Evolutionary conservation across 2,329 filamentous ascomycete species (phyloP).

Genomic region (Emmonsiellopsis sp.): DNA sequence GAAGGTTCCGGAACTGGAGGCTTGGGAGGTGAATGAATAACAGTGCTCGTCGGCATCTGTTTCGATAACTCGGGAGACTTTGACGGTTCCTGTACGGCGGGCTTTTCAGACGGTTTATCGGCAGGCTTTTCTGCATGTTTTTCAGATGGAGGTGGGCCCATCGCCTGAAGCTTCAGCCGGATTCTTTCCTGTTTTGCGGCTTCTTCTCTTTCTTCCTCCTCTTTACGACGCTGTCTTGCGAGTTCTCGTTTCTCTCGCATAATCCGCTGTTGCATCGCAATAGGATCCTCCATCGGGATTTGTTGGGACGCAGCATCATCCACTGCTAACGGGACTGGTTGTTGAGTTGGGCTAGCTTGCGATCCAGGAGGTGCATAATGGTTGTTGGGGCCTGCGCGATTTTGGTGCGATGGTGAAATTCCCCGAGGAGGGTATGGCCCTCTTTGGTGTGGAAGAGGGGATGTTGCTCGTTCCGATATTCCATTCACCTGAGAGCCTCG

Average conservation of each 20-base stretch:
- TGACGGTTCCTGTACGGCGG: slow-evolving; percentile 11
- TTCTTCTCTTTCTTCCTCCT: slow-evolving; percentile 49
- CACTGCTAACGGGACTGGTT: slow-evolving; percentile 6
- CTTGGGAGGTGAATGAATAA: slow-evolving; percentile 46
- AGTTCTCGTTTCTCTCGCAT: slow-evolving; percentile 53
- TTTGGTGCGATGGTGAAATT: slow-evolving; percentile 21
- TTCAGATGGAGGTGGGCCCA: slow-evolving; percentile 38
- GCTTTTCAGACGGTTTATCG: slow-evolving; percentile 1
- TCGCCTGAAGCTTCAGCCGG: slow-evolving; percentile 45
- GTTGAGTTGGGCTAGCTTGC: slow-evolving; percentile 14
- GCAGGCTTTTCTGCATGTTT: slow-evolving; percentile 14
- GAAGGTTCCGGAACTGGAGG: slow-evolving; percentile 49
- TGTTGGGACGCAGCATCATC: slow-evolving; percentile 13
- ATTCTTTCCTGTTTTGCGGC: slow-evolving; percentile 51
- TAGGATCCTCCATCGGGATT: slow-evolving; percentile 29
- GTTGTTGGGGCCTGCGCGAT: slow-evolving; percentile 19
- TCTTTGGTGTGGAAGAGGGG: slow-evolving; percentile 19
- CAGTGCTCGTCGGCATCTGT: slow-evolving; percentile 19
- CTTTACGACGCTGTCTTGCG: slow-evolving; percentile 45
- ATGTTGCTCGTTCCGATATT: slow-evolving; percentile 23
- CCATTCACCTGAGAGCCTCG: slow-evolving; percentile 32
- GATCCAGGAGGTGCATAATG: slow-evolving; percentile 19
- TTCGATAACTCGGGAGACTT: slow-evolving; percentile 9
- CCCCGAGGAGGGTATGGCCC: slow-evolving; percentile 12
- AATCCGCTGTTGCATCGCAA: slow-evolving; percentile 49